Evolutionary conservation across 345 rosid species (phyloP), one percentile per base, ranked within the genome.

Genomic region (Hevea brasiliensis): DNA sequence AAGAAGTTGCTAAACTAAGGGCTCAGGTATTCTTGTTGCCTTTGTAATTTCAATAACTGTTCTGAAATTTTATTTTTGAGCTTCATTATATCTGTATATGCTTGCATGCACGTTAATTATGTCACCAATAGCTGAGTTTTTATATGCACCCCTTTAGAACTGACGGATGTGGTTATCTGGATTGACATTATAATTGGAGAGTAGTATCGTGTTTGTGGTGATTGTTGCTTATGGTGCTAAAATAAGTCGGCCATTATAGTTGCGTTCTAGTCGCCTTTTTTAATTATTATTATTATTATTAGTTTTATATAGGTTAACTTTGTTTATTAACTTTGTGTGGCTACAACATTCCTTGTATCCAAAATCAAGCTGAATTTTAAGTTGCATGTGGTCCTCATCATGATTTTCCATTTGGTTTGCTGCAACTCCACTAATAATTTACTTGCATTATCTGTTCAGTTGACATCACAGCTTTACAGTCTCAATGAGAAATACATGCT

Each of bases 1-100:
- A 81, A 71, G 93, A 89, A 65, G 83, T 87, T 69, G 68, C 74
- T 79, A 65, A 86, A 79, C 82, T 89, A 80, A 89, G 82, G 76
- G 81, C 89, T 72, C 90, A 87, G 92, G 96, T 89, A 72, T 18
- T 21, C 44, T 10, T 15, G 8, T 56, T 24, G 7, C 21, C 51
- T 12, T 37, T 7, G 50, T 72, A 7, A 40, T 24, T 42, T 41
- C n/a, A 70, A n/a, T 45, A 17, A 48, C 67, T 47, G 23, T 61
- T 72, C 37, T 1, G 15, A 71, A 55, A 26, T 44, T 61, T 47
- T 70, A 18, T 7, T 27, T 71, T 60, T 71, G 26, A 61, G 67
- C 7, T n/a, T 55, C 41, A n/a, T 7, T 48, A 61, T 47, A 18
- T 29, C 29, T 45, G 13, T 13, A 27, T 48, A 15, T 26, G 23